A percentile compares a stretch with the other conserved stretches of the same genome.
phyloP scores from a whole-genome alignment of 1,284 basidiomycete genomes.

The Cutaneotrichosporon cutaneum region DNA sequence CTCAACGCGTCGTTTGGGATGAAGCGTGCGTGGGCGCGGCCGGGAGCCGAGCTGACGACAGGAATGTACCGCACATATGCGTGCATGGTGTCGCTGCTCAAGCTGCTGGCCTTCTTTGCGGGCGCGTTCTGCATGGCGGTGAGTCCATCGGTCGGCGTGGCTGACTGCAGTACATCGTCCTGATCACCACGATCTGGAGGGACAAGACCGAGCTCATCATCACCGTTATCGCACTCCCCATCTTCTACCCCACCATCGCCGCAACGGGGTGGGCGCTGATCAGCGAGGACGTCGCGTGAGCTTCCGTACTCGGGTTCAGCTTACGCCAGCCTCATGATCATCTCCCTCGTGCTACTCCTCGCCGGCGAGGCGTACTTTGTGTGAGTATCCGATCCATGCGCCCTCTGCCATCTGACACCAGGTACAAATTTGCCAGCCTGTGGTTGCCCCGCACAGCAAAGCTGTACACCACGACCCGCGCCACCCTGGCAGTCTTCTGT shows the following conservation, averaged over 20 bases:
- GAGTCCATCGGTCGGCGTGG: constrained; percentile 19
- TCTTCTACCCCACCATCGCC: constrained; percentile 62
- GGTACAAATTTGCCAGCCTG: constrained; percentile 44
- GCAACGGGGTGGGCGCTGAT: constrained; percentile 34
- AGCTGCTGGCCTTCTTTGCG: constrained; percentile 87
- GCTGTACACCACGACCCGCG: constrained; percentile 36
- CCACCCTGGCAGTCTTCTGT: constrained; percentile 47
- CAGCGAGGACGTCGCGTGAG: constrained; percentile 35
- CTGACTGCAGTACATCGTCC: constrained; percentile 37
- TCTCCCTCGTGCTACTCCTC: constrained; percentile 74
- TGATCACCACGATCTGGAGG: constrained; percentile 36
- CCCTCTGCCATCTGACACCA: constrained; percentile 11
- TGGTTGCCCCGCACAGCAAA: constrained; percentile 31
- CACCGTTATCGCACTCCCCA: constrained; percentile 76
- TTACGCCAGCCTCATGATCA: constrained; percentile 76
- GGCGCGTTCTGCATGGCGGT: constrained; percentile 81
- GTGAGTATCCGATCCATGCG: constrained; percentile 42
- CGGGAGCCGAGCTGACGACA: too few relatives aligned
- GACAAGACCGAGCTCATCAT: constrained; percentile 59
- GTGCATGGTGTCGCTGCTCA: constrained; percentile 79
- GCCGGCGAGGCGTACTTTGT: constrained; percentile 81
- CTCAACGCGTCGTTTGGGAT: constrained; percentile 77
- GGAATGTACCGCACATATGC: constrained; percentile 80
- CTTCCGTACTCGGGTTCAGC: background rate
- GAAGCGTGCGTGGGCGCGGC: constrained; percentile 58